Percentiles rank a stretch among this genome's conserved stretches.
These are phyloP conservation scores for Alternaria sp. DNA, from an alignment of 2,329 filamentous ascomycete species.

Conservation along the genomic window DNA sequence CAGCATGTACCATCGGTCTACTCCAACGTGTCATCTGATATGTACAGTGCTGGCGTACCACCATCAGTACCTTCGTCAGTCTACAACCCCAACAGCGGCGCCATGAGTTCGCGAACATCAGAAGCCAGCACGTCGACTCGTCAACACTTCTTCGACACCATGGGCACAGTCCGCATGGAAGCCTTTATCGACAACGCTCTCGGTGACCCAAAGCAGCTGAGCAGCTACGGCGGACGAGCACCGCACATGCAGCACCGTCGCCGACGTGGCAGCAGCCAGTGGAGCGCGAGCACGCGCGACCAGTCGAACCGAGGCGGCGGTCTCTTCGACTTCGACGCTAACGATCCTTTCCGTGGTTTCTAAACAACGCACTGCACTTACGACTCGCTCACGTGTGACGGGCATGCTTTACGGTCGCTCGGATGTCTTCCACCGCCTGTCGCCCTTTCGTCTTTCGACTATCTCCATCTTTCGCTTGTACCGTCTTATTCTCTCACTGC, in stretches of 20 bases:
- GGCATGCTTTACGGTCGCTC: constrained; percentile 14
- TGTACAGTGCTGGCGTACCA: constrained; percentile 41
- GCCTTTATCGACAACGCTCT: constrained; percentile 76
- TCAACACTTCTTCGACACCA: constrained; percentile 77
- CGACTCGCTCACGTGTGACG: constrained; percentile 14
- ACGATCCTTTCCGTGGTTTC: constrained; percentile 48
- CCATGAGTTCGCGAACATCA: constrained; percentile 59
- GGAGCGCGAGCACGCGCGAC: constrained; percentile 45
- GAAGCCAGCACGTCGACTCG: constrained; percentile 58
- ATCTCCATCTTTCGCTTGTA: background rate
- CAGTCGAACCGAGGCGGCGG: constrained; percentile 33
- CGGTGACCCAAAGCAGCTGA: constrained; percentile 26
- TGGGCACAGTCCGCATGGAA: constrained; percentile 95
- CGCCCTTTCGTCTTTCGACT: constrained; percentile 7
- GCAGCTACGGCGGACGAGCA: constrained; percentile 18
- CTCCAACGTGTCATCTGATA: constrained; percentile 49
- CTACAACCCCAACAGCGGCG: constrained; percentile 47
- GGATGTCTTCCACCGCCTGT: constrained; percentile 2
- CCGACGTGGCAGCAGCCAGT: constrained; percentile 44
- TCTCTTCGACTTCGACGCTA: constrained; percentile 41
- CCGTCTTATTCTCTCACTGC: background rate
- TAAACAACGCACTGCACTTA: constrained; percentile 19
- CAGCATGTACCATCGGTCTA: constrained; percentile 49
- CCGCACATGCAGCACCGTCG: constrained; percentile 34
- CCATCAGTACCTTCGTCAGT: constrained; percentile 48